A percentile compares a stretch with the other conserved stretches of the same genome.
Evolutionary conservation across 2,329 filamentous ascomycete genomes (phyloP).

Genomic region (Penicillium sp.): DNA sequence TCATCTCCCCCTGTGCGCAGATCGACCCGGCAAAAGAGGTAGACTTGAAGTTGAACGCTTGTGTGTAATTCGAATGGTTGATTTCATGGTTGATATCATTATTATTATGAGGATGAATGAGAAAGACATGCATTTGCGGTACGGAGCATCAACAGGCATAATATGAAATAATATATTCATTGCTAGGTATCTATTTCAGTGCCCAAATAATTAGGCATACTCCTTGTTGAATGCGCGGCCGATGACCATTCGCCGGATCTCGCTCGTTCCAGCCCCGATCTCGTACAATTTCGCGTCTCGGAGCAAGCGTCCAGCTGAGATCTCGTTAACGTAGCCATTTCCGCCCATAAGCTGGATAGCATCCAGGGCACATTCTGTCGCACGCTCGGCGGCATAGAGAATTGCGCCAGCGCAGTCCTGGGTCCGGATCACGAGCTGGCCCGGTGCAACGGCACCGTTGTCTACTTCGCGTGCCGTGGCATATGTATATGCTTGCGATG

Average conservation of each 20-base stretch:
- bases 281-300: conserved; percentile 81
- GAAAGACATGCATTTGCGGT: conserved; percentile 6
- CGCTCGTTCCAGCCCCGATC: conserved; percentile 93
- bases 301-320: conserved; percentile 79
- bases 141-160: not conserved
- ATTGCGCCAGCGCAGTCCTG: conserved; percentile 95
- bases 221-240: conserved; percentile 87
- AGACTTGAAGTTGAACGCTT: conserved; percentile 6
- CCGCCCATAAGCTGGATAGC: conserved; percentile 89
- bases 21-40: conserved; percentile 29
- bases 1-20: conserved; percentile 24
- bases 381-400: conserved; percentile 83
- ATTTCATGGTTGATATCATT: not conserved
- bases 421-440: conserved; percentile 57
- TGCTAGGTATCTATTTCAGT: conserved; percentile 2
- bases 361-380: conserved; percentile 75
- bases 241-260: conserved; percentile 91
- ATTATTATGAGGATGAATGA: conserved; percentile 15
- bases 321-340: conserved; percentile 94
- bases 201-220: conserved; percentile 46
- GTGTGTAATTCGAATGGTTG: no score
- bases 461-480: conserved; percentile 74
- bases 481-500: conserved; percentile 81
- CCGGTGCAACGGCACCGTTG: conserved; percentile 52
- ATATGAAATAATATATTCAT: conserved; percentile 1